phyloP scores from a whole-genome alignment of 2,329 filamentous ascomycete species.

The Phialophora verrucosa region DNA sequence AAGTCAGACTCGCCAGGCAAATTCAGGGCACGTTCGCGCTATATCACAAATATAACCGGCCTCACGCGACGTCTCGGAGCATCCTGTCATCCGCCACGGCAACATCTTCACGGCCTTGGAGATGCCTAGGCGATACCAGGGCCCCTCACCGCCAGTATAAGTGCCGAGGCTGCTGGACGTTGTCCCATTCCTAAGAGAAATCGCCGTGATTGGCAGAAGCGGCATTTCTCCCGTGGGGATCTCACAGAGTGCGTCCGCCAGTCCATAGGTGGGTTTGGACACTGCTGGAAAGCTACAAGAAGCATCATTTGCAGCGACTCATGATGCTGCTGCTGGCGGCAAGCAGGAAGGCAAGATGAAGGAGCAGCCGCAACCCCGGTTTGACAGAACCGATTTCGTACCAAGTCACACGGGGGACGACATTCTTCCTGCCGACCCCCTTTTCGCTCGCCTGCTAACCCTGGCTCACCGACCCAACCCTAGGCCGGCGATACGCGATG shows the following conservation, averaged over 20 bases:
- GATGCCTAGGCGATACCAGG: background rate
- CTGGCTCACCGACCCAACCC: conserved; percentile 41
- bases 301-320: background rate
- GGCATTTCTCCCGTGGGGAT: conserved; percentile 9
- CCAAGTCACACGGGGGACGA: conserved; percentile 42
- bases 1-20: background rate
- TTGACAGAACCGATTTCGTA: conserved; percentile 41
- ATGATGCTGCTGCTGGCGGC: background rate
- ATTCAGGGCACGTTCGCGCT: background rate
- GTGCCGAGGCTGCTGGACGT: conserved; percentile 19
- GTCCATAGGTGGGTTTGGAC: background rate
- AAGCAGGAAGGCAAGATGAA: conserved; percentile 22
- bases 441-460: conserved; percentile 45
- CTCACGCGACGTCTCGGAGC: background rate
- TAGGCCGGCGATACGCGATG: conserved; percentile 43
- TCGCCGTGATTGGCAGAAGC: conserved; percentile 26
- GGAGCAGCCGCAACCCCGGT: conserved; percentile 15
- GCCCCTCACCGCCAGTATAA: conserved; percentile 14
- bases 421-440: conserved; percentile 44
- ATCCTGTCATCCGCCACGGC: background rate
- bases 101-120: background rate
- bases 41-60: background rate
- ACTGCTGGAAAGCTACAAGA: background rate
- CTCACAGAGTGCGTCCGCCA: background rate
- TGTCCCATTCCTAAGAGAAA: background rate